phyloP scores from a whole-genome alignment of 2,329 filamentous ascomycete species.

The Blastomyces percursus region DNA sequence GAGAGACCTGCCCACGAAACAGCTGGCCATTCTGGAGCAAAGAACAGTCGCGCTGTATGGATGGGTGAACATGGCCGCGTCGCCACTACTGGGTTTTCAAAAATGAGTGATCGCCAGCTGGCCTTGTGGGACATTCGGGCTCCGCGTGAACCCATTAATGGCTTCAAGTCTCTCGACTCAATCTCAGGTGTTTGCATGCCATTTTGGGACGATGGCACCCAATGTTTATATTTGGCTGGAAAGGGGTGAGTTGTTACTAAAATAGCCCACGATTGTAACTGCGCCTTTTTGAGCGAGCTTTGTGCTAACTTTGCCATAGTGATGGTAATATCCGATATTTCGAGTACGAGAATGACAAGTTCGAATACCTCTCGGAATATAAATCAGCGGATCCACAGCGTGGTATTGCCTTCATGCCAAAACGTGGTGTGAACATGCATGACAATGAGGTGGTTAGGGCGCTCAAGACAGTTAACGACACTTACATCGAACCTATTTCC shows the following conservation, averaged over 20 bases:
- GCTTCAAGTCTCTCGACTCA: slow-evolving; percentile 82
- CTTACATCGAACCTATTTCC: slow-evolving; percentile 90
- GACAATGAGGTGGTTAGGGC: slow-evolving; percentile 94
- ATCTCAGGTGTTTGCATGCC: slow-evolving; percentile 98
- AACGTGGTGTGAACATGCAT: slow-evolving; percentile 89
- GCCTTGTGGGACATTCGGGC: slow-evolving; percentile 89
- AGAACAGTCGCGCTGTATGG: slow-evolving; percentile 96
- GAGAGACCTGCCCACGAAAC: slow-evolving; percentile 77
- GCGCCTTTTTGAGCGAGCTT: background rate
- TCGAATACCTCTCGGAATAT: slow-evolving; percentile 93
- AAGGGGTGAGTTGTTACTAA: slow-evolving; percentile 92
- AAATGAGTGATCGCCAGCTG: slow-evolving; percentile 95
- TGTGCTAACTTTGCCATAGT: slow-evolving; percentile 34
- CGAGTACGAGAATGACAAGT: slow-evolving; percentile 97
- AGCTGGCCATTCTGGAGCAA: slow-evolving; percentile 78
- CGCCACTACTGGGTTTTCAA: slow-evolving; percentile 92
- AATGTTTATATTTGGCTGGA: slow-evolving; percentile 89
- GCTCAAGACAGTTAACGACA: slow-evolving; percentile 94
- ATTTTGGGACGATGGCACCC: slow-evolving; percentile 97
- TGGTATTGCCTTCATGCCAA: slow-evolving; percentile 86
- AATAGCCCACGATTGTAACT: background rate
- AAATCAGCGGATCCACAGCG: slow-evolving; percentile 94
- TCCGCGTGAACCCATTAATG: slow-evolving; percentile 68
- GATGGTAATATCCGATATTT: slow-evolving; percentile 99
- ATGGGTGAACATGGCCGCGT: slow-evolving; percentile 94